Conservation (phyloP, 2,329 filamentous ascomycete genomes). For the Emergomyces africanus region DNA sequence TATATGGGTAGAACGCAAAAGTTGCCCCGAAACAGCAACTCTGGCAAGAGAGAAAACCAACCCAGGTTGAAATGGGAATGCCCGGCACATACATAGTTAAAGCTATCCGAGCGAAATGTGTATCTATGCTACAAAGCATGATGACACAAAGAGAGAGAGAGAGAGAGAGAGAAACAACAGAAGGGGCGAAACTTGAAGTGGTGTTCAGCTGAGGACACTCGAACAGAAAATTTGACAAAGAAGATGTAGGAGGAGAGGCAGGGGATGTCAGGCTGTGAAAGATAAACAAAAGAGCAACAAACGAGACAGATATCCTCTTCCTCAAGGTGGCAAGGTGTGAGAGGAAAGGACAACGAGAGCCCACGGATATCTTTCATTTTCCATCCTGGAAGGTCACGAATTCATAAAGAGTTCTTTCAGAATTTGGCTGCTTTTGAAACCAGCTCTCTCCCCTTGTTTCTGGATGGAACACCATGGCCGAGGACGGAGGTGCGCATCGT, state of each 20-base stretch:
- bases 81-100: not conserved
- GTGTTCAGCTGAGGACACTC: not conserved
- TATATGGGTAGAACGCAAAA: not conserved
- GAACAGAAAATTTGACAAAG: not conserved
- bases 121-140: not conserved
- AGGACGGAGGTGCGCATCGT: not conserved
- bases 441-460: not conserved
- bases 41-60: not conserved
- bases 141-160: constrained; percentile 2
- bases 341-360: not conserved
- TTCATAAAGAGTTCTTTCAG: not conserved
- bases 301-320: not conserved
- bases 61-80: not conserved
- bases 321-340: not conserved
- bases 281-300: not conserved
- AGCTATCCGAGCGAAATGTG: not conserved
- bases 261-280: not conserved
- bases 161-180: too few species aligned
- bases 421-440: not conserved
- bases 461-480: not conserved
- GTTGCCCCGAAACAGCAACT: not conserved
- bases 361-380: too few species aligned
- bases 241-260: not conserved
- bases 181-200: not conserved
- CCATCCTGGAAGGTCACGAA: not conserved